Conservation (phyloP, 2,329 filamentous ascomycete species). For the Neonectria ditissima region DNA sequence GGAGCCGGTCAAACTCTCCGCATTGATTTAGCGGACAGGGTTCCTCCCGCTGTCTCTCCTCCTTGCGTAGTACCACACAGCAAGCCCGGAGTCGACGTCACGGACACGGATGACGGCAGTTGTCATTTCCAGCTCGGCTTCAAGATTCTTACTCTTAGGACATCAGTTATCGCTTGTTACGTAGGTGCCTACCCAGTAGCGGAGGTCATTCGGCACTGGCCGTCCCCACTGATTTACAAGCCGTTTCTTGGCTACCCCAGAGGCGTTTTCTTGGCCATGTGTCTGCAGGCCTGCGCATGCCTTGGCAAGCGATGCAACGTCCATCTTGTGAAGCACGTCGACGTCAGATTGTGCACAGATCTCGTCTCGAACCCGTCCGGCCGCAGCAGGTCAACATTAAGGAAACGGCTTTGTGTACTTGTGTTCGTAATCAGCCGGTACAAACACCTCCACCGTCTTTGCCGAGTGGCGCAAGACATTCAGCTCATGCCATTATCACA, state of each 20-base stretch:
- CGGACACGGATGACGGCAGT: slow-evolving; percentile 1
- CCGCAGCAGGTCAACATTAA: background rate
- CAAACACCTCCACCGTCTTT: background rate
- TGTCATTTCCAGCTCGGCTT: background rate
- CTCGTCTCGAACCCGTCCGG: background rate
- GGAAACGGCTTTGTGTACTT: background rate
- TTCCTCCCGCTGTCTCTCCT: background rate
- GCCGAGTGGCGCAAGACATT: no score
- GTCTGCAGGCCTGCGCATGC: background rate
- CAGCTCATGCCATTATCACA: background rate
- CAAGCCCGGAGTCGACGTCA: slow-evolving; percentile 14
- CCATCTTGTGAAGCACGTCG: background rate
- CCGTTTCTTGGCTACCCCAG: slow-evolving; percentile 17
- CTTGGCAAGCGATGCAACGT: slow-evolving; percentile 12
- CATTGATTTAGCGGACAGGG: slow-evolving; percentile 16
- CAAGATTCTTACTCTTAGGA: background rate
- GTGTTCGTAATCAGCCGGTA: background rate
- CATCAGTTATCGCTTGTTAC: background rate
- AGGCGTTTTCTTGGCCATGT: slow-evolving; percentile 13
- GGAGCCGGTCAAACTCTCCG: slow-evolving; percentile 13
- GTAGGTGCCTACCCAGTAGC: no score
- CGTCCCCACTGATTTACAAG: slow-evolving; percentile 1
- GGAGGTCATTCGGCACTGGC: background rate
- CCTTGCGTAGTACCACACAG: background rate
- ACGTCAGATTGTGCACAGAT: background rate